A percentile compares a stretch with the other conserved stretches of the same genome.
These are phyloP conservation scores for Lignosus rhinocerotis DNA, from an alignment of 1,284 basidiomycete species.

Conservation along the genomic window DNA sequence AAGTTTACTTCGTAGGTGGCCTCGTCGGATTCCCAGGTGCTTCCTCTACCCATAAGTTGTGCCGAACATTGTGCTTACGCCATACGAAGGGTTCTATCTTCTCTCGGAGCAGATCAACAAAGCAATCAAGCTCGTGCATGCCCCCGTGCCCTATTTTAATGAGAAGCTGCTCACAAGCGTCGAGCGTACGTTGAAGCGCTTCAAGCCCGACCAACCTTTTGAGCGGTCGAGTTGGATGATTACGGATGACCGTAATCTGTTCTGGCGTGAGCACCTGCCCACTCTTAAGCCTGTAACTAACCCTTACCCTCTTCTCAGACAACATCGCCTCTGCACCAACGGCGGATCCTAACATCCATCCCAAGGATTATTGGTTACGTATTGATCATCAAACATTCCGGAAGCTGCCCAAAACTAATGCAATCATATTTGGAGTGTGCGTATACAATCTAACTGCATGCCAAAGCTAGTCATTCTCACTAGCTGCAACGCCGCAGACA, in stretches of 20 bases:
- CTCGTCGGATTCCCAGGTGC: constrained; percentile 41
- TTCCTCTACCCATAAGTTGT: background rate
- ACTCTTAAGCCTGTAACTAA: too few species aligned
- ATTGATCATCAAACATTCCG: constrained; percentile 44
- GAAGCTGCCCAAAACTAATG: constrained; percentile 40
- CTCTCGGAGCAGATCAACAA: constrained; percentile 40
- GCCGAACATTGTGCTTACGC: background rate
- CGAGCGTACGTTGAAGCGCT: constrained; percentile 42
- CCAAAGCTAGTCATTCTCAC: background rate
- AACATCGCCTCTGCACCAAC: constrained; percentile 30
- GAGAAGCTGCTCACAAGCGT: constrained; percentile 42
- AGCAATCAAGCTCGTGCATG: constrained; percentile 36
- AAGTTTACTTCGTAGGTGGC: constrained; percentile 41
- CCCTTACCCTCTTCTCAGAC: constrained; percentile 20
- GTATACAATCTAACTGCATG: constrained; percentile 1
- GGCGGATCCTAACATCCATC: constrained; percentile 30
- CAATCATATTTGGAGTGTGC: constrained; percentile 42
- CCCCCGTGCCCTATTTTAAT: constrained; percentile 42
- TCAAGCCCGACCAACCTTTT: constrained; percentile 39
- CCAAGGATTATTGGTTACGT: constrained; percentile 36
- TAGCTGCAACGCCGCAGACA: constrained; percentile 27
- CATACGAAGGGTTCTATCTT: constrained; percentile 36
- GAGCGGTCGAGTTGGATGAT: constrained; percentile 45
- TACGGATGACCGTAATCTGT: constrained; percentile 40
- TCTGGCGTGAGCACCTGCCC: constrained; percentile 29